Percentiles rank a stretch among this genome's conserved stretches.
These are phyloP conservation scores for Gaillardinia entomophila DNA, from an alignment of 805 yeast genomes.

Conservation along the genomic window DNA sequence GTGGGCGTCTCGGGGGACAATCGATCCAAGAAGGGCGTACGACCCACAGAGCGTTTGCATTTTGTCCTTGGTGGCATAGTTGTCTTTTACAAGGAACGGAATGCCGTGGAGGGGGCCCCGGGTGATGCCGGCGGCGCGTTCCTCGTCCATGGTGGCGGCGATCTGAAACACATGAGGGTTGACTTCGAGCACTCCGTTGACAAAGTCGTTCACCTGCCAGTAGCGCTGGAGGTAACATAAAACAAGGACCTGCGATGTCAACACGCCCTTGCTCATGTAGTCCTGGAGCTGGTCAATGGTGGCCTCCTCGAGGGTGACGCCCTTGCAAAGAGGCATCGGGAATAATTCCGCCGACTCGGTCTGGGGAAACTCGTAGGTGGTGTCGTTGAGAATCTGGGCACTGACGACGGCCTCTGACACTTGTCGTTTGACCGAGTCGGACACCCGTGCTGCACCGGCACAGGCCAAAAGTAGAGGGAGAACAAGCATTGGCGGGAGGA, in stretches of 20 bases:
- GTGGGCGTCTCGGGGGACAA: constrained; percentile 22
- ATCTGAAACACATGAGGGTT: constrained; percentile 18
- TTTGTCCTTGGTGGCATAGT: constrained; percentile 19
- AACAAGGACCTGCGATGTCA: constrained; percentile 15
- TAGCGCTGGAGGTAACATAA: constrained; percentile 16
- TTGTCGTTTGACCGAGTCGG: constrained; percentile 1
- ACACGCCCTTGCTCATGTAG: constrained; percentile 11
- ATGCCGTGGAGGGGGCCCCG: constrained; percentile 22
- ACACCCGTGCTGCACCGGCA: background rate
- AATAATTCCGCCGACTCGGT: constrained; percentile 3
- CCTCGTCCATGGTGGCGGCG: constrained; percentile 15
- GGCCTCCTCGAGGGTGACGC: constrained; percentile 19
- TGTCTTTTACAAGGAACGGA: constrained; percentile 22
- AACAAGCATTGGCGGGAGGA: background rate
- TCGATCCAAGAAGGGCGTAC: constrained; percentile 14
- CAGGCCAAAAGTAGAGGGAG: background rate
- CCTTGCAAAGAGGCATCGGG: constrained; percentile 13
- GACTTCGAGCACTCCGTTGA: constrained; percentile 13
- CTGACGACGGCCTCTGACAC: constrained; percentile 1
- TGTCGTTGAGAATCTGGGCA: constrained; percentile 3
- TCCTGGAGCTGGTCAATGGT: constrained; percentile 21
- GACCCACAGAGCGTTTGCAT: constrained; percentile 15
- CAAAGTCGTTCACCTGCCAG: constrained; percentile 15
- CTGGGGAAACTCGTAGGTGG: constrained; percentile 3
- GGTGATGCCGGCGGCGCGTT: constrained; percentile 6